phyloP scores from a whole-genome alignment of 1,284 basidiomycete species.

The Ceratobasidium sp. region DNA sequence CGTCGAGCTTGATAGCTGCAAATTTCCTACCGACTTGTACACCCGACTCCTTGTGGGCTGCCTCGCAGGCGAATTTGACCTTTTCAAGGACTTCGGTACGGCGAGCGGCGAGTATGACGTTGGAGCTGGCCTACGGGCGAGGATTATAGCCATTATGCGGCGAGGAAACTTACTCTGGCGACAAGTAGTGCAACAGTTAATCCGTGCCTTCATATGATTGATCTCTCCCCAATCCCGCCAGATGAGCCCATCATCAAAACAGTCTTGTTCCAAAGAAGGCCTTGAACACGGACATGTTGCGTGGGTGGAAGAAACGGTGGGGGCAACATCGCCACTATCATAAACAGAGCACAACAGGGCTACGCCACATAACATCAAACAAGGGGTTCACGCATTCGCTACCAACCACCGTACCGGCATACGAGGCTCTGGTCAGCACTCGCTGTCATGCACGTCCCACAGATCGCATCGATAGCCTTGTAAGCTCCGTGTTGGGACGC shows the following conservation, averaged over 20 bases:
- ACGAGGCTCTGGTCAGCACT: no score
- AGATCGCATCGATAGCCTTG: no score
- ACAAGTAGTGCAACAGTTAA: constrained; percentile 75
- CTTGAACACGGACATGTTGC: constrained; percentile 80
- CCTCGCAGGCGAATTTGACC: constrained; percentile 74
- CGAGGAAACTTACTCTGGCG: constrained; percentile 70
- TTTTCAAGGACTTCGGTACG: constrained; percentile 72
- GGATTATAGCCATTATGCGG: constrained; percentile 11
- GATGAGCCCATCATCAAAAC: constrained; percentile 90
- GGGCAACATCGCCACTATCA: constrained; percentile 9
- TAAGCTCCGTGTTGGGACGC: no score
- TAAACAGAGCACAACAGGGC: not conserved
- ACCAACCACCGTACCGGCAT: no score
- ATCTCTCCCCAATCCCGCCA: constrained; percentile 80
- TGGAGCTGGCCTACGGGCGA: constrained; percentile 74
- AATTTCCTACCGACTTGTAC: constrained; percentile 80
- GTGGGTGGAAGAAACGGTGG: no score
- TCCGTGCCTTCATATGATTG: constrained; percentile 13
- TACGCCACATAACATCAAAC: no score
- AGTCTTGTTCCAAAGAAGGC: constrained; percentile 83
- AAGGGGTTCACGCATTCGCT: no score
- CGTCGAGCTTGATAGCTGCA: constrained; percentile 75
- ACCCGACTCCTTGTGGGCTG: constrained; percentile 79
- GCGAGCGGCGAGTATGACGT: constrained; percentile 80
- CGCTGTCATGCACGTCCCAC: no score